Evolutionary conservation across 2,329 filamentous ascomycete genomes (phyloP).

Genomic region (Alternaria postmessia): DNA sequence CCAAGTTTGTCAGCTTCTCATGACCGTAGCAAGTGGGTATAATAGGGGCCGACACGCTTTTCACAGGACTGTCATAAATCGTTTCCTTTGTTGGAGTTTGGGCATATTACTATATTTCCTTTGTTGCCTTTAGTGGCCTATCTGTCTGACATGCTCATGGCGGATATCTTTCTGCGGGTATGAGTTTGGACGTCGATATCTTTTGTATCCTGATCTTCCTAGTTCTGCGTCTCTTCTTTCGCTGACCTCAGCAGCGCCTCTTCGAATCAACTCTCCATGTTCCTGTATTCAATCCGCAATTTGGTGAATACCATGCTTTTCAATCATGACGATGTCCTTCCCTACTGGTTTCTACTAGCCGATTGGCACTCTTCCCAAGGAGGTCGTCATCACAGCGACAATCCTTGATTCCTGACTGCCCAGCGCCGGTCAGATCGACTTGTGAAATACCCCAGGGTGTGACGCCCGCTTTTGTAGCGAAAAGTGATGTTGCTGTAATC

Average conservation of each 20-base stretch:
- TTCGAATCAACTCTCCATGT: slow-evolving; percentile 2
- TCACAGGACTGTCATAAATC: slow-evolving; percentile 1
- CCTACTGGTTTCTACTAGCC: neutral
- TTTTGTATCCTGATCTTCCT: neutral
- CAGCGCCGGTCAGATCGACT: neutral
- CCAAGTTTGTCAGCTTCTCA: slow-evolving; percentile 94
- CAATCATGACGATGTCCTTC: neutral
- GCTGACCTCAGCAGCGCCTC: slow-evolving; percentile 5
- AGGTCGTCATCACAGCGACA: neutral
- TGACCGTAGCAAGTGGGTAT: slow-evolving; percentile 16
- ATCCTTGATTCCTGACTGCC: neutral
- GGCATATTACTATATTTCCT: slow-evolving; percentile 12
- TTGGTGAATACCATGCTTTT: neutral
- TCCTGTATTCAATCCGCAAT: neutral
- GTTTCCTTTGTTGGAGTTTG: slow-evolving; percentile 17
- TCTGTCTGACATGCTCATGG: slow-evolving; percentile 7
- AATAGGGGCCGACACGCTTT: neutral
- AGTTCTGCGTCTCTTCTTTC: slow-evolving; percentile 6
- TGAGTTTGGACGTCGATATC: slow-evolving; percentile 8
- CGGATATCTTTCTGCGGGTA: slow-evolving; percentile 6
- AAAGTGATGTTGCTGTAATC: neutral
- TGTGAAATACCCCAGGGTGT: neutral
- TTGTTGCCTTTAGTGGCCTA: slow-evolving; percentile 14
- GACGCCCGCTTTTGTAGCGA: neutral
- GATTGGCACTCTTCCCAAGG: neutral